Evolutionary conservation across 2,329 filamentous ascomycete genomes (phyloP), one percentile per base, ranked within the genome.

Genomic region (Chaetomiaceae sp.): DNA sequence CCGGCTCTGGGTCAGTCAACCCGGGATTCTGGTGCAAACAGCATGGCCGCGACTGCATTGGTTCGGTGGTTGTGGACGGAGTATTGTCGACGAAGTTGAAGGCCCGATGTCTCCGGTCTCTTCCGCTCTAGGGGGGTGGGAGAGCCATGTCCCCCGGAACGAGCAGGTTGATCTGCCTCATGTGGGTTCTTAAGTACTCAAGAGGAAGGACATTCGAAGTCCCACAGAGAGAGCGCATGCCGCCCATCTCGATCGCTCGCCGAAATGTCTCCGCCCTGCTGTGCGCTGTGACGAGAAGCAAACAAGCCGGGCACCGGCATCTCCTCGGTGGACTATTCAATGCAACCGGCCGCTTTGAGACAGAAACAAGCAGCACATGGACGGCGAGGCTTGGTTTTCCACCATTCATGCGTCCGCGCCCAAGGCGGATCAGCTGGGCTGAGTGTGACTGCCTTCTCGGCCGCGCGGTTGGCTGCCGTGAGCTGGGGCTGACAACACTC

Each of bases 401-500:
- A 39, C 10, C 21, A n/a, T 33, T 51, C 31, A 48, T 58, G 58
- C 54, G 35, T 55, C 30, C 23, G 23, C 4, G 51, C 54, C 54
- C 57, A 59, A 59, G 49, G 54, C 55, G 14, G 50, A 46, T 41
- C 40, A 17, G 37, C 56, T 48, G 44, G 50, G 51, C 44, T 40
- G 33, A 20, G 30, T n/a, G 34, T 35, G 37, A 48, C 39, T 44
- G 51, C 51, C 46, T 54, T 17, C 39, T 35, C 30, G 27, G 21
- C 30, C 19, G n/a, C 16, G 38, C 48, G 55, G 55, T 51, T 57
- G 43, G 50, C 45, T 46, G 50, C 37, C 9, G n/a, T n/a, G n/a
- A n/a, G n/a, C n/a, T n/a, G n/a, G 35, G 57, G 57, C 57, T 56
- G 52, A 55, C 53, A 31, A 45, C 34, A 9, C 51, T 58, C 54